phyloP scores from a whole-genome alignment of 2,329 filamentous ascomycete genomes.

The Fusarium chuoi region DNA sequence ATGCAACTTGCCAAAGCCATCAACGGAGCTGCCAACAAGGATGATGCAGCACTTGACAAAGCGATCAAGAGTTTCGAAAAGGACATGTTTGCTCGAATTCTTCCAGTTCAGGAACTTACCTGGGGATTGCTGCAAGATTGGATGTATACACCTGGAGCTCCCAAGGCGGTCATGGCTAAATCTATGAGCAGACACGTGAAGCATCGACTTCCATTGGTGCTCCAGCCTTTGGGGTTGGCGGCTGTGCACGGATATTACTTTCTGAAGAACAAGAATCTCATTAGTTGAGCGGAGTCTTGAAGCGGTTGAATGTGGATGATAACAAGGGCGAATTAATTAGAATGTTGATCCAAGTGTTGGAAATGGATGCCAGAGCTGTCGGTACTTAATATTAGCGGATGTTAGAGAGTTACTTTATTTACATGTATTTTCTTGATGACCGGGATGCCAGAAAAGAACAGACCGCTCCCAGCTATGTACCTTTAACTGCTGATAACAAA shows the following conservation, averaged over 20 bases:
- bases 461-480: not conserved
- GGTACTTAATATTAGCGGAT: not conserved
- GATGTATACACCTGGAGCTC: slow-evolving; percentile 59
- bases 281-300: not conserved
- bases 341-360: not conserved
- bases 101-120: slow-evolving; percentile 52
- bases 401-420: slow-evolving; percentile 28
- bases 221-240: slow-evolving; percentile 47
- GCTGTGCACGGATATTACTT: slow-evolving; percentile 45
- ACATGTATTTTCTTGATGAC: not conserved
- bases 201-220: slow-evolving; percentile 44
- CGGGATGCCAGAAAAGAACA: not conserved
- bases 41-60: slow-evolving; percentile 46
- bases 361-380: not conserved
- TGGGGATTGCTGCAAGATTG: slow-evolving; percentile 59
- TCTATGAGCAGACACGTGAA: slow-evolving; percentile 47
- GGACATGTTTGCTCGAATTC: slow-evolving; percentile 52
- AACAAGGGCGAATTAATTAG: not conserved
- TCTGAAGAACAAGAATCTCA: slow-evolving; percentile 26
- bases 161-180: slow-evolving; percentile 55
- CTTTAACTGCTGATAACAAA: not conserved
- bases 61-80: slow-evolving; percentile 51
- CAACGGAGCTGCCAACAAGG: slow-evolving; percentile 40
- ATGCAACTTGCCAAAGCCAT: slow-evolving; percentile 59
- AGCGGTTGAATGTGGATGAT: not conserved